These are phyloP conservation scores for Saussurea involucrata DNA, from an alignment of 129 eudicot species.

Conservation along the genomic window DNA sequence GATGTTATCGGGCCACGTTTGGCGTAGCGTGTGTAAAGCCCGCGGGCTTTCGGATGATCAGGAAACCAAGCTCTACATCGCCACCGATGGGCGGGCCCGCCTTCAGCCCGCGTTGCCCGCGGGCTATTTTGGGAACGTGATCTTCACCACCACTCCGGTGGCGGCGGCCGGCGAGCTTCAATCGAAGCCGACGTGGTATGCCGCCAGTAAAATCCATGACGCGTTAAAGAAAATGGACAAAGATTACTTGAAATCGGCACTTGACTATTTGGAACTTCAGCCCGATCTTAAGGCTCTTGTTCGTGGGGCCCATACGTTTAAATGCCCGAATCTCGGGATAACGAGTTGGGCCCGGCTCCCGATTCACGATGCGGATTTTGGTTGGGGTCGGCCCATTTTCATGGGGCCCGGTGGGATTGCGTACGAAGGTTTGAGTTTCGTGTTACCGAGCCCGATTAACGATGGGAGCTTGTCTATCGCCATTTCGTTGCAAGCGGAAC, in stretches of 20 bases:
- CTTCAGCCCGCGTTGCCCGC: constrained; percentile 51
- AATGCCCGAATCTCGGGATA: constrained; percentile 72
- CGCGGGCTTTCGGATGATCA: constrained; percentile 61
- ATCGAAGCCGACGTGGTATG: constrained; percentile 53
- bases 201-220: constrained; percentile 30
- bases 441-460: constrained; percentile 26
- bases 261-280: constrained; percentile 55
- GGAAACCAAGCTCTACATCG: constrained; percentile 67
- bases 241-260: constrained; percentile 55
- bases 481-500: constrained; percentile 31
- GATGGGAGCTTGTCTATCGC: constrained; percentile 31
- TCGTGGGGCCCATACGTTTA: constrained; percentile 68
- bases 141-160: constrained; percentile 49
- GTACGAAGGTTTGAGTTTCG: constrained; percentile 27
- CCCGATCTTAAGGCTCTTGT: constrained; percentile 58
- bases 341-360: constrained; percentile 77
- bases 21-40: constrained; percentile 72
- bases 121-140: constrained; percentile 63
- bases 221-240: constrained; percentile 43
- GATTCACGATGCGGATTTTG: constrained; percentile 77
- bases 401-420: constrained; percentile 81
- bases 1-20: constrained; percentile 75
- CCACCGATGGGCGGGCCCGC: constrained; percentile 73
- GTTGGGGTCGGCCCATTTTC: constrained; percentile 73
- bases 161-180: constrained; percentile 47